A percentile compares a stretch with the other conserved stretches of the same genome.
Evolutionary conservation across 306 rosid species (phyloP).

Genomic region (Glycine latifolia): DNA sequence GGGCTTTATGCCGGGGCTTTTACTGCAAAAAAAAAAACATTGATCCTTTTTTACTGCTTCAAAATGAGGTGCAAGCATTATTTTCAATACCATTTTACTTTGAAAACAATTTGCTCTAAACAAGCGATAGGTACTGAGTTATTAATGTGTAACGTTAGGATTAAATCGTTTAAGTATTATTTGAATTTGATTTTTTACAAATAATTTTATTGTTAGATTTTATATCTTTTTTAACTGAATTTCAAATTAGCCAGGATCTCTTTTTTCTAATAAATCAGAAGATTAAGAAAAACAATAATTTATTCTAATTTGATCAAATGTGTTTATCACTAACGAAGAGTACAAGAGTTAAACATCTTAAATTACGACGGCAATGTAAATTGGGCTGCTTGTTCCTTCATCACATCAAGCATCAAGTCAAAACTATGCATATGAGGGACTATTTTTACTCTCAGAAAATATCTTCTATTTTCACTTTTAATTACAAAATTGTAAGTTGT

Average conservation of each 20-base stretch:
- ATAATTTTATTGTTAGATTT: too few species aligned
- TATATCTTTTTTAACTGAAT: too few species aligned
- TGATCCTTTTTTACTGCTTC: slow-evolving; percentile 4
- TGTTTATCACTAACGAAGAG: neutral
- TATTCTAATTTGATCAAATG: neutral
- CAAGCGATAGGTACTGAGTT: too few species aligned
- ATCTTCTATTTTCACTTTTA: neutral
- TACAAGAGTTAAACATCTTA: neutral
- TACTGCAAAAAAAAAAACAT: neutral
- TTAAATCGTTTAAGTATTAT: too few species aligned
- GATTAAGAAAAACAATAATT: neutral
- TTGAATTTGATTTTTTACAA: too few species aligned
- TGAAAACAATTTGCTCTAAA: too few species aligned
- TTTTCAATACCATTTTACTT: neutral
- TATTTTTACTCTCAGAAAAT: too few species aligned
- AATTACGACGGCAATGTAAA: neutral
- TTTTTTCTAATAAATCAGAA: too few species aligned
- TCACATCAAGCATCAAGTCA: neutral
- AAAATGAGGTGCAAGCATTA: neutral
- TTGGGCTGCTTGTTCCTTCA: neutral
- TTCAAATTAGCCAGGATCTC: too few species aligned
- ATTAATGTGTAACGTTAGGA: too few species aligned
- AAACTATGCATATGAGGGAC: neutral
- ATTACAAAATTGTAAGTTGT: neutral
- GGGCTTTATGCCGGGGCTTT: neutral